These are phyloP conservation scores for Phytophthora hybrid DNA, from an alignment of 352 stramenopile species.

Conservation along the genomic window DNA sequence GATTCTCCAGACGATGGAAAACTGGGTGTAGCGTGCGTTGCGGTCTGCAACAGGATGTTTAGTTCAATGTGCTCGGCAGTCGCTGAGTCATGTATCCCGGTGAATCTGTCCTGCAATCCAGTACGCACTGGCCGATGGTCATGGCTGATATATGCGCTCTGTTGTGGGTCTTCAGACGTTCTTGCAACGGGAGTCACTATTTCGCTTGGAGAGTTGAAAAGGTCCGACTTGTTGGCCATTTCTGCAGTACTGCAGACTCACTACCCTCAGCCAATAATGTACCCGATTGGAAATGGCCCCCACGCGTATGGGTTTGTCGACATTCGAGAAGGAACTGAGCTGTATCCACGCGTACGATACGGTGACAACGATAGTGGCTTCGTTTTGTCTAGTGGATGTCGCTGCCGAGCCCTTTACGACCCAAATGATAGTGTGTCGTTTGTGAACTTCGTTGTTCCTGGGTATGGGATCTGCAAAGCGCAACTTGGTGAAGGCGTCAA, in stretches of 20 bases:
- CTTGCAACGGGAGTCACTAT: background rate
- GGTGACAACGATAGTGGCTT: background rate
- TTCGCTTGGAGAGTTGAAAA: background rate
- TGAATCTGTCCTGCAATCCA: background rate
- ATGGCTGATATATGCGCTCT: background rate
- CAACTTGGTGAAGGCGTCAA: background rate
- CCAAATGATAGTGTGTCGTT: background rate
- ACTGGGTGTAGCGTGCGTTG: too few species aligned
- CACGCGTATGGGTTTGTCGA: background rate
- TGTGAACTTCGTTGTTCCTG: conserved; percentile 1
- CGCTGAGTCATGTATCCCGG: background rate
- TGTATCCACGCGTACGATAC: background rate
- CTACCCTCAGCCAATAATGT: background rate
- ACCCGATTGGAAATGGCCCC: background rate
- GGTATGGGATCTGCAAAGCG: background rate
- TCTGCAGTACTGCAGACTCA: background rate
- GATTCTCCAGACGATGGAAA: too few species aligned
- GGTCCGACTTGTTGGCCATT: background rate
- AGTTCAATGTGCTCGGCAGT: background rate
- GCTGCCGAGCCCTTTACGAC: conserved; percentile 2
- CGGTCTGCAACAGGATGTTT: too few species aligned
- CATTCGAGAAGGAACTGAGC: background rate
- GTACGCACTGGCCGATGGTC: background rate
- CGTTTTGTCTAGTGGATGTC: background rate
- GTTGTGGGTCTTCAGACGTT: background rate